Evolutionary conservation across 2,329 filamentous ascomycete genomes (phyloP).

Genomic region (Colletotrichum viniferum): DNA sequence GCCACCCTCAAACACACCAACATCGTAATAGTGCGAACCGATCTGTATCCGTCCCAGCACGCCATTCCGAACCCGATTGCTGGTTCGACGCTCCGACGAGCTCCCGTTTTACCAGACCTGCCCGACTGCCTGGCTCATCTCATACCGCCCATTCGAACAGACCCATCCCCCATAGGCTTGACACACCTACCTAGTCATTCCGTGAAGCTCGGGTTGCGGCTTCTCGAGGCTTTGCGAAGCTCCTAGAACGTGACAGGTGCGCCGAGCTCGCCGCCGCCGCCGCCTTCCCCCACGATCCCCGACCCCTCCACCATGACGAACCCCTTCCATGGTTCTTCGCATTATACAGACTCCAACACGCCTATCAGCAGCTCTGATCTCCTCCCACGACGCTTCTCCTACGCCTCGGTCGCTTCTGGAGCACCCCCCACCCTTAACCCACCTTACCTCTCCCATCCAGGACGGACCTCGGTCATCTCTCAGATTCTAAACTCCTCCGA

Average conservation of each 20-base stretch:
- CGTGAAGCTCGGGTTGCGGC: slow-evolving; percentile 9
- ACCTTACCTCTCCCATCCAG: slow-evolving; percentile 39
- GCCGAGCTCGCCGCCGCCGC: slow-evolving; percentile 13
- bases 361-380: slow-evolving; percentile 30
- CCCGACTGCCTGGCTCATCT: background rate
- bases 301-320: slow-evolving; percentile 43
- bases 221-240: slow-evolving; percentile 17
- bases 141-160: background rate
- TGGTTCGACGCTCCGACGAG: background rate
- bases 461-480: slow-evolving; percentile 50
- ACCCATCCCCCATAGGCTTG: background rate
- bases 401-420: slow-evolving; percentile 46
- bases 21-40: slow-evolving; percentile 12
- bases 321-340: slow-evolving; percentile 40
- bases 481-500: slow-evolving; percentile 59
- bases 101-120: background rate
- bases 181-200: background rate
- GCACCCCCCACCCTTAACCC: slow-evolving; percentile 37
- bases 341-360: slow-evolving; percentile 35
- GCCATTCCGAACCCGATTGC: slow-evolving; percentile 12
- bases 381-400: slow-evolving; percentile 41
- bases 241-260: slow-evolving; percentile 11
- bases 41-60: slow-evolving; percentile 5
- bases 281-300: slow-evolving; percentile 2
- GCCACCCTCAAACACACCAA: background rate